Evolutionary conservation across 1,139 yeast species (phyloP), one percentile per base, ranked within the genome.

Genomic region (Hyphopichia wangnamkhiaoensis): DNA sequence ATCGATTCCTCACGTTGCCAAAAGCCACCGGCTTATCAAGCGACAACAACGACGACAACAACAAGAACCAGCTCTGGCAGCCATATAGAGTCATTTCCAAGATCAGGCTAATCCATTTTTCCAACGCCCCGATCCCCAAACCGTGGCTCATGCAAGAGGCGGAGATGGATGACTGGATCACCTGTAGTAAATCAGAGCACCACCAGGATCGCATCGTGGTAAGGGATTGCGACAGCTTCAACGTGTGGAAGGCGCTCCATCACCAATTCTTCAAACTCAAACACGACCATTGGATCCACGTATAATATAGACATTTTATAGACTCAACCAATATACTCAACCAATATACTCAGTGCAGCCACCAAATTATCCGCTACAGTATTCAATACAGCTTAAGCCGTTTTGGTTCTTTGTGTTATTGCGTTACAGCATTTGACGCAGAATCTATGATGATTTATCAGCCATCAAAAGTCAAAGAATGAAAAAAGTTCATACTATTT

Each of bases 61-160:
- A n/a, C n/a, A 19, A 59, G 43, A 40, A 6, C 33, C 51, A 16
- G 24, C 29, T 16, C n/a, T 63, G 75, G 75, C 49, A 62, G 37
- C 58, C 71, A 3, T 21, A 38, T 2, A 41, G 47, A 20, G 53
- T 52, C 2, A 37, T 57, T 3, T 34, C 47, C 16, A 42, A 46
- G 2, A 48, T 59, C 12, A 68, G 61, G 42, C 48, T 71, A 25
- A 48, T 68, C 17, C 78, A 73, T 42, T 73, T 69, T 45, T 65
- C 74, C 0, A 77, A 73, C 46, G 60, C 68, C 0, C 78, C 79
- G 1, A 64, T 71, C 4, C 77, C 78, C 2, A 71, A 72, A 45
- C 78, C 79, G 8, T 71, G 78, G 78, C 61, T 18, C 4, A 7
- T 21, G 10, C 24, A 21, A 7, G 24, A 21, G 7, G 24, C 7